These are phyloP conservation scores for Russula sp. DNA, from an alignment of 768 basidiomycete genomes.

Conservation along the genomic window DNA sequence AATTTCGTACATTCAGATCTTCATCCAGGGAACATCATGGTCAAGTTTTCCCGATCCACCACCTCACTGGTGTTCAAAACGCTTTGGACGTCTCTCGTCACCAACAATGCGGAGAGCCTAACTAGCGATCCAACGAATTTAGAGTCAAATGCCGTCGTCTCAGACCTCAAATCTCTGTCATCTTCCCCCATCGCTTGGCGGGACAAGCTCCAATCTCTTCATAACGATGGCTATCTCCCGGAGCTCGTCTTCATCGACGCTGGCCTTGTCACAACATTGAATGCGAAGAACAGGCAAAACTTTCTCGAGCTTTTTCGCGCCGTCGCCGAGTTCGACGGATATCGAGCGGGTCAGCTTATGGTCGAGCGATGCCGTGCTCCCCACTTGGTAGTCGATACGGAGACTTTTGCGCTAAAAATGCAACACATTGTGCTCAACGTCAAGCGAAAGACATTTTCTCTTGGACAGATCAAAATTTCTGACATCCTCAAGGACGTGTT, in stretches of 20 bases:
- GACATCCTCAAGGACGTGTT: constrained; percentile 90
- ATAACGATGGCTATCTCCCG: constrained; percentile 74
- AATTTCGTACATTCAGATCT: constrained; percentile 95
- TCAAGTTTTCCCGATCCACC: constrained; percentile 88
- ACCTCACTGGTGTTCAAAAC: constrained; percentile 58
- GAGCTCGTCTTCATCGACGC: constrained; percentile 97
- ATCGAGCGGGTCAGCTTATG: constrained; percentile 93
- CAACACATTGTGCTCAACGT: constrained; percentile 91
- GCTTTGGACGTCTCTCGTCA: constrained; percentile 51
- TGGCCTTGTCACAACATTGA: constrained; percentile 86
- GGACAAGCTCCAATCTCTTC: constrained; percentile 54
- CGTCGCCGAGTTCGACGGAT: constrained; percentile 95
- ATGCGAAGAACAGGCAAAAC: constrained; percentile 76
- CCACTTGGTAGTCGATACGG: constrained; percentile 82
- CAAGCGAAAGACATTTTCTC: constrained; percentile 94
- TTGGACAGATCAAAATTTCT: constrained; percentile 94
- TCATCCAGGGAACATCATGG: constrained; percentile 94
- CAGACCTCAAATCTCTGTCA: constrained; percentile 56
- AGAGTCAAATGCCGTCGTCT: constrained; percentile 48
- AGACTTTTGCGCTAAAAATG: constrained; percentile 97
- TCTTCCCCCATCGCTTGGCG: constrained; percentile 64
- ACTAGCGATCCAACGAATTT: constrained; percentile 14
- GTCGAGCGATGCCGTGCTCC: constrained; percentile 90
- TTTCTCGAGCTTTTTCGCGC: constrained; percentile 97
- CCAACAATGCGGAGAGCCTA: constrained; percentile 26